Evolutionary conservation across 192 early-diverging fungal species (phyloP).

Genomic region (Oehlia diaphana): DNA sequence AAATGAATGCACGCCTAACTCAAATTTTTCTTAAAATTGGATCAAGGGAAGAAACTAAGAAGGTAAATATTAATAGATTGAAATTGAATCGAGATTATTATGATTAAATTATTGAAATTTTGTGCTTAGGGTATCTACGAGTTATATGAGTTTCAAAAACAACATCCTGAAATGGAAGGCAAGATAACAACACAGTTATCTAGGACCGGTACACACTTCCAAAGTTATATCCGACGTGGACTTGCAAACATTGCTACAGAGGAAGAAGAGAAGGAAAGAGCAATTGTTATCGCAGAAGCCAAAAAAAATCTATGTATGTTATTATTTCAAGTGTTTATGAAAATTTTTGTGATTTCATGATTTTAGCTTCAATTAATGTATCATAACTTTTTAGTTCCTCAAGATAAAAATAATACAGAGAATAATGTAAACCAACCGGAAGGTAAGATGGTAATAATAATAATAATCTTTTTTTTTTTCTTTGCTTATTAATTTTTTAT

Average conservation of each 20-base stretch:
- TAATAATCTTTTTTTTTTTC: too few species aligned
- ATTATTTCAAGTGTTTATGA: not conserved
- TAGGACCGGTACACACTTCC: constrained; percentile 68
- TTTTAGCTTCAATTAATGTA: too few species aligned
- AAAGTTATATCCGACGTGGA: constrained; percentile 73
- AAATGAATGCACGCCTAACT: constrained; percentile 63
- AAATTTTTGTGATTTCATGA: too few species aligned
- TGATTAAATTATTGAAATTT: not conserved
- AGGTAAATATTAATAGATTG: constrained; percentile 36
- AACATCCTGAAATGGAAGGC: constrained; percentile 62
- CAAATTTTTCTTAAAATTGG: constrained; percentile 75
- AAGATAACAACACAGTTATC: constrained; percentile 62
- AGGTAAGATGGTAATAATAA: not conserved
- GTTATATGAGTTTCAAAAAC: constrained; percentile 75
- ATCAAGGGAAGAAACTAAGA: constrained; percentile 64
- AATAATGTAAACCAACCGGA: not conserved
- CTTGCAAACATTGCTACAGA: constrained; percentile 59
- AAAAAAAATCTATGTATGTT: constrained; percentile 22
- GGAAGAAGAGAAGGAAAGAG: constrained; percentile 38
- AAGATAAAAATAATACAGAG: not conserved
- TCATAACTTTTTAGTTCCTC: not conserved
- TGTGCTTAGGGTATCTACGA: constrained; percentile 63
- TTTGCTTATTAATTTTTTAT: too few species aligned
- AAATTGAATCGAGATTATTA: not conserved
- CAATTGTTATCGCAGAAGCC: constrained; percentile 17